Base-by-base conservation (phyloP, 352 stramenopile genomes). In the Pythium pectinolyticum region DNA sequence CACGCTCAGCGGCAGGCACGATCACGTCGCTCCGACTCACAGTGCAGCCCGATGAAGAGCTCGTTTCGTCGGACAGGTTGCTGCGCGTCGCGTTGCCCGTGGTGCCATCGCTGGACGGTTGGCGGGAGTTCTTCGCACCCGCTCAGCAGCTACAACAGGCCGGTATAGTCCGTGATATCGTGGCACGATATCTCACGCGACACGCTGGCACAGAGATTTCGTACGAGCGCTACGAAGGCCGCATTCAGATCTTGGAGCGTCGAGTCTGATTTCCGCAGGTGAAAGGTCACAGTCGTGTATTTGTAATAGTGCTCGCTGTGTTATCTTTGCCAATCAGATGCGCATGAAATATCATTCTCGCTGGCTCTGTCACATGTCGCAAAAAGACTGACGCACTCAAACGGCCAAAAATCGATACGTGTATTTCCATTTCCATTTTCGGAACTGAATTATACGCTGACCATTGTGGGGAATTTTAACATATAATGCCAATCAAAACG, bases 21-120 rank as follows among this genome's bases (percentile, higher is more conserved):
- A 73, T 86, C 54, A 67, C 63, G n/a, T 79, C 71, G 15, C 73
- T 84, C 57, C 53, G 51, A 12, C 55, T 86, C 39, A 25, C 19
- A 2, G 22, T 32, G 1, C 39, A 62, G 52, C 56, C 47, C 55
- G 53, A 61, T 9, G 20, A 62, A 30, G 61, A 69, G 8, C 61
- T 63, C 7, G 14, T 56, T 15, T 35, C 9, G 0, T 45, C 15
- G 0, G 49, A 52, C 2, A 52, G 61, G 15, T 12, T 54, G 28
- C 20, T 68, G 2, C 35, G 47, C 19, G 61, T 68, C 20, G 61
- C 61, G 34, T 15, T 68, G 53, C 61, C 53, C 14, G 45, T 62
- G 11, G 54, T 59, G 35, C 28, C 53, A 5, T 54, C 32, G 19
- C 20, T 63, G 19, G 61, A 68, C 31, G 61, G 61, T 9, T 69